Evolutionary conservation across 306 rosid species (phyloP), one percentile per base, ranked within the genome.

Genomic region (Senna siamea): DNA sequence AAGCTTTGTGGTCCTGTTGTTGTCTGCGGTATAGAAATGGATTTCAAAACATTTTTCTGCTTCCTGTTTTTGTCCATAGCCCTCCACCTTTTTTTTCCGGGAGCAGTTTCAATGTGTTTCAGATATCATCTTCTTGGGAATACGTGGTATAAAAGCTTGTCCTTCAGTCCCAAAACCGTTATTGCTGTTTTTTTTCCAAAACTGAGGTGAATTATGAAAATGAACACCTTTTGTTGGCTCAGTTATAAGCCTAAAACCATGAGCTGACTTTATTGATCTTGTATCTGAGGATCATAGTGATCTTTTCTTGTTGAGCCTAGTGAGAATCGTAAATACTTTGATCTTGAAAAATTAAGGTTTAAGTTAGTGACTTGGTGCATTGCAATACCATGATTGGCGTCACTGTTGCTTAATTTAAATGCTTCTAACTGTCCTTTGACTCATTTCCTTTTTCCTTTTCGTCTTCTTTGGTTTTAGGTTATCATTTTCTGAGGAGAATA

Each of bases 401-500:
- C 4, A 1, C 35, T 37, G 41, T 65, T 35, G 55, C 68, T 66
- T 7, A 47, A 30, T 28, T 14, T 20, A 35, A 51, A 53, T 22
- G 68, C 77, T 14, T 63, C 63, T 66, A 38, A 61, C 41, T 17
- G 54, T 52, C 30, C 30, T 26, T 26, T 26, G 30, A 26, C 30
- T 26, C 68, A 18, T 52, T 56, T 44, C 19, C 20, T 63, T 22
- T 59, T 26, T 70, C 6, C 15, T 67, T 15, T 34, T 72, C 72
- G 23, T 78, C 10, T 64, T 69, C 0, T 60, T 56, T 69, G 83
- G 44, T 63, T 46, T 62, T 76, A 92, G 99, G 77, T 82, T 94
- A 70, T 87, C 99, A 51, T 82, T 94, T 79, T 96, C 96, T 5
- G 95, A 89, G 87, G 84, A 78, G 74, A 80, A 89, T 55, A 91